These are phyloP conservation scores for Candida loeiensis DNA, from an alignment of 805 yeast genomes.

Conservation along the genomic window DNA sequence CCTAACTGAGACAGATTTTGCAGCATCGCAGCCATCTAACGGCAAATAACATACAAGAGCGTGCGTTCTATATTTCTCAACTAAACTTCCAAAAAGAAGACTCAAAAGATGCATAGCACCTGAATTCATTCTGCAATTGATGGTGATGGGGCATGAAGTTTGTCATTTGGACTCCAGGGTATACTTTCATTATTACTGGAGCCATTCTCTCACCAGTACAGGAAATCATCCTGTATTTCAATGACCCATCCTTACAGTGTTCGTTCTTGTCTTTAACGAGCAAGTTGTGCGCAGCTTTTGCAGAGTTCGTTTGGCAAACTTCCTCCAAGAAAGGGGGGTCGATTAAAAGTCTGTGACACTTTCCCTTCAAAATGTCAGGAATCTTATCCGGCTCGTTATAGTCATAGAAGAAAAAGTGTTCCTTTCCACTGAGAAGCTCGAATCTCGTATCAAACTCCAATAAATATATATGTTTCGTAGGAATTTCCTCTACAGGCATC, in stretches of 20 bases:
- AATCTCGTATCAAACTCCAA: slow-evolving; percentile 80
- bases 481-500: slow-evolving; percentile 47
- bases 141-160: slow-evolving; percentile 75
- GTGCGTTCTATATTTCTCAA: too few relatives aligned
- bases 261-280: slow-evolving; percentile 38
- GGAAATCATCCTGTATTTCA: slow-evolving; percentile 53
- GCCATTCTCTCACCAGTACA: slow-evolving; percentile 91
- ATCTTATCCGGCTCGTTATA: slow-evolving; percentile 65
- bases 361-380: slow-evolving; percentile 53
- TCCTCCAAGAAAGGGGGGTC: slow-evolving; percentile 88
- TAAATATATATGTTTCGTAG: slow-evolving; percentile 67
- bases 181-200: slow-evolving; percentile 53
- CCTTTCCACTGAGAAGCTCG: slow-evolving; percentile 62
- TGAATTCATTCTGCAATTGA: slow-evolving; percentile 82
- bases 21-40: not conserved
- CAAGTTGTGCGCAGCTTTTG: slow-evolving; percentile 53
- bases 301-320: slow-evolving; percentile 72
- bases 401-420: slow-evolving; percentile 70
- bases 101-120: slow-evolving; percentile 79
- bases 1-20: not conserved
- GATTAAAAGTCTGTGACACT: slow-evolving; percentile 67
- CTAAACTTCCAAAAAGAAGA: slow-evolving; percentile 60
- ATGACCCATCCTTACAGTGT: slow-evolving; percentile 39
- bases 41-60: too few relatives aligned
- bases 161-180: slow-evolving; percentile 64